A percentile compares a stretch with the other conserved stretches of the same genome.
phyloP scores from a whole-genome alignment of 192 early-diverging fungal genomes.

The Spizellomyces punctatus region DNA sequence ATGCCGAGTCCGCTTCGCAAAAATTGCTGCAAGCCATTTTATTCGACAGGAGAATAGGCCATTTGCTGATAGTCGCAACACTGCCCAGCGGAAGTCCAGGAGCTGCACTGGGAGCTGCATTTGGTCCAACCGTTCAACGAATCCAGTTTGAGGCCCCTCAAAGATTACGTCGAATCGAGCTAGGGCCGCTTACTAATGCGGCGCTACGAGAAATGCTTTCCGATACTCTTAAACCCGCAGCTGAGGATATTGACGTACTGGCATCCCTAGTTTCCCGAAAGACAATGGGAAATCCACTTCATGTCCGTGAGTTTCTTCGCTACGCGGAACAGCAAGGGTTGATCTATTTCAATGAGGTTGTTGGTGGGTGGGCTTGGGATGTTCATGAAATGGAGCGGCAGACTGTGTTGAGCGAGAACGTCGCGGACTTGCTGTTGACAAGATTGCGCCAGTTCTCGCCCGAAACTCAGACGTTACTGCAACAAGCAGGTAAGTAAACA shows the following conservation, averaged over 20 bases:
- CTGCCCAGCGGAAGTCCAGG: background rate
- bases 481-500: conserved; percentile 41
- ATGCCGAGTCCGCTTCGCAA: conserved; percentile 20
- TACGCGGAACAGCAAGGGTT: conserved; percentile 37
- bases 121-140: conserved; percentile 15
- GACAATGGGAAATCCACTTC: conserved; percentile 50
- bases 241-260: conserved; percentile 32
- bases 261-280: conserved; percentile 43
- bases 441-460: conserved; percentile 33
- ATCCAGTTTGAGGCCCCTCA: conserved; percentile 24
- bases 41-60: conserved; percentile 21
- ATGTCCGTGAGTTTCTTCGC: conserved; percentile 44
- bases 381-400: conserved; percentile 41
- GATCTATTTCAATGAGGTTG: conserved; percentile 44
- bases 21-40: conserved; percentile 25
- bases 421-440: conserved; percentile 44
- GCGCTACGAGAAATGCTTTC: conserved; percentile 42
- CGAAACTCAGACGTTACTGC: conserved; percentile 36
- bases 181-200: conserved; percentile 35
- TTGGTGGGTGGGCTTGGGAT: conserved; percentile 53
- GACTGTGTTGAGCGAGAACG: conserved; percentile 39
- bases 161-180: conserved; percentile 25
- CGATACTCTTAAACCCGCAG: conserved; percentile 39
- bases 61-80: conserved; percentile 26
- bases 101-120: background rate